phyloP scores from a whole-genome alignment of 768 basidiomycete genomes.

The Cystobasidiopsis lactophilus region DNA sequence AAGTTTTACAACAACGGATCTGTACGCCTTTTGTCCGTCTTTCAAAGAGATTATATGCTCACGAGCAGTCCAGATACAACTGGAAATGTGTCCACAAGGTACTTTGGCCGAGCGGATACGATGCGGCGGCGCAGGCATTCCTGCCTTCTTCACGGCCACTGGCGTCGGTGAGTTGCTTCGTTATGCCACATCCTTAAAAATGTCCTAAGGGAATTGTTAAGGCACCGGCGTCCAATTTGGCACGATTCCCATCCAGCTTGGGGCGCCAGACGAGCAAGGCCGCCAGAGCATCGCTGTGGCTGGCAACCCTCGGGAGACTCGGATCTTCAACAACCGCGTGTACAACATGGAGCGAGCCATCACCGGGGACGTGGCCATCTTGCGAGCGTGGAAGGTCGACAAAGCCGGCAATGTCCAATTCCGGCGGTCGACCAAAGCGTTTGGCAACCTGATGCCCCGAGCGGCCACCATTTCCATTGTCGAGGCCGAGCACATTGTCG shows the following conservation, averaged over 20 bases:
- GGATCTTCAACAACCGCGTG: slow-evolving; percentile 50
- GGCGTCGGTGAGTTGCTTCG: too few relatives aligned
- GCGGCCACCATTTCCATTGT: slow-evolving; percentile 76
- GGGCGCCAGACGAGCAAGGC: slow-evolving; percentile 54
- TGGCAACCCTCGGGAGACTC: slow-evolving; percentile 53
- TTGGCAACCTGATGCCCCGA: slow-evolving; percentile 63
- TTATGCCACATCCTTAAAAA: too few relatives aligned
- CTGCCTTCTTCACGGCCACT: slow-evolving; percentile 77
- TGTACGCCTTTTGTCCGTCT: too few relatives aligned
- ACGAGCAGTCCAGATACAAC: too few relatives aligned
- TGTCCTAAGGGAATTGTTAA: too few relatives aligned
- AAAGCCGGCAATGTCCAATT: slow-evolving; percentile 78
- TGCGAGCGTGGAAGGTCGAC: slow-evolving; percentile 80
- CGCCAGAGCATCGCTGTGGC: slow-evolving; percentile 40
- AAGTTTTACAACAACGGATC: neutral
- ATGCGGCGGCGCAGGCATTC: slow-evolving; percentile 72
- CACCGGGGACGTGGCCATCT: slow-evolving; percentile 36
- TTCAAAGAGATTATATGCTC: too few relatives aligned
- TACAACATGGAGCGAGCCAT: slow-evolving; percentile 58
- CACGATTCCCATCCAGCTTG: slow-evolving; percentile 33
- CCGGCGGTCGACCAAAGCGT: slow-evolving; percentile 76
- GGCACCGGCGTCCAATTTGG: slow-evolving; percentile 67
- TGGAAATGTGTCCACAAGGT: slow-evolving; percentile 80
- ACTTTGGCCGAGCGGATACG: slow-evolving; percentile 71
- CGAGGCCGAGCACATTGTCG: slow-evolving; percentile 80